Percentiles rank a stretch among this genome's conserved stretches.
phyloP scores from a whole-genome alignment of 2,329 filamentous ascomycete species.

The Pseudocercospora crystallina region DNA sequence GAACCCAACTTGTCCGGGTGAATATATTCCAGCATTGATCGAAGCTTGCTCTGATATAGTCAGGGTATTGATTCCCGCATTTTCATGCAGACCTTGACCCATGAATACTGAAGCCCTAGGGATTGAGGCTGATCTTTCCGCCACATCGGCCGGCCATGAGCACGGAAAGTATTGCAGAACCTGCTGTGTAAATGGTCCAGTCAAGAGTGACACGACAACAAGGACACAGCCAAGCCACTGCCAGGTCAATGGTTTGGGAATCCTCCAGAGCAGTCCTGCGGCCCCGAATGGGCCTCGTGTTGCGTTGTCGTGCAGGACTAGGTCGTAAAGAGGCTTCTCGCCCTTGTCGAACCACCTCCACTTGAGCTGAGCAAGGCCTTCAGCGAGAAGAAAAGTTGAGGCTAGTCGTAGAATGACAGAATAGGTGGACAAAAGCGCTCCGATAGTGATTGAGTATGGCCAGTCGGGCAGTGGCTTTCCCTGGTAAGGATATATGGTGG shows the following conservation, averaged over 20 bases:
- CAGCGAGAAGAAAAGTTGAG: constrained; percentile 7
- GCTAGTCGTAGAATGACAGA: constrained; percentile 13
- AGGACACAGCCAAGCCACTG: constrained; percentile 17
- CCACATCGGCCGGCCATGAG: not conserved
- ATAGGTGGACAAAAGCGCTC: constrained; percentile 11
- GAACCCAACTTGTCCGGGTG: not conserved
- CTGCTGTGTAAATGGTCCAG: constrained; percentile 15
- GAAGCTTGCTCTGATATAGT: constrained; percentile 9
- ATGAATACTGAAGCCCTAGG: constrained; percentile 11
- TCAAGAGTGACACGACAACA: constrained; percentile 1
- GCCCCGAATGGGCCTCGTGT: constrained; percentile 12
- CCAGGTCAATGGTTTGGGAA: constrained; percentile 6
- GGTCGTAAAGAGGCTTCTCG: constrained; percentile 11
- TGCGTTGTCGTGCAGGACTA: constrained; percentile 11
- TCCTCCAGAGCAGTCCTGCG: constrained; percentile 2
- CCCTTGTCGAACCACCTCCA: constrained; percentile 13
- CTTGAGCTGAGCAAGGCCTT: constrained; percentile 14
- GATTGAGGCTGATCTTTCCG: not conserved
- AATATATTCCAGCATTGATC: constrained; percentile 10
- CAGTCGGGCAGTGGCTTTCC: constrained; percentile 13
- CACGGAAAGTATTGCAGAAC: constrained; percentile 16
- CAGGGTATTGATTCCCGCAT: not conserved
- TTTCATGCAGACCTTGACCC: constrained; percentile 3
- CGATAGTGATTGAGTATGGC: constrained; percentile 13
- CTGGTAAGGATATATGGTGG: constrained; percentile 12